Base-by-base conservation (phyloP, 73 alveolate genomes). In the Paramecium sonneborni region DNA sequence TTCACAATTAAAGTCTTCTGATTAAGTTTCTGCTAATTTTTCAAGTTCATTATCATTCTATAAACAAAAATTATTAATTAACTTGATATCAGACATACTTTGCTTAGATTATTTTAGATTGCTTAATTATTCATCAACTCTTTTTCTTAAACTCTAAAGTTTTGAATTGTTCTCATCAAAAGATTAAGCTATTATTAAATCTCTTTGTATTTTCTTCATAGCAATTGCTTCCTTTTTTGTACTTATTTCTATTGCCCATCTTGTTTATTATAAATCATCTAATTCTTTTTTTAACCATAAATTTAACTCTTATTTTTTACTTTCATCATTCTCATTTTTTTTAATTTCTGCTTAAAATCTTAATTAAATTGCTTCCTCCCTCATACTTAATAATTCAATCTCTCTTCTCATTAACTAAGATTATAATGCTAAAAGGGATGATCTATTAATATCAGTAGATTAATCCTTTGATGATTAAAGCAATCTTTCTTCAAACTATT, bases 81-180 rank as follows among this genome's bases (percentile, higher is more conserved):
- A 32, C 18, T 62, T 62, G 1, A 62, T 62, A 14, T 62, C 84
- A 2, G 44, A 62, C 5, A 32, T 30, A 26, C 44, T 30, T 79
- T 79, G 5, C 41, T 23, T 79, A 43, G 90, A 26, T 43, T 38
- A 38, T 44, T 79, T 79, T 18, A 79, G 39, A 24, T 39, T 20
- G 24, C 90, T 79, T 21, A 79, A 14, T 44, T 79, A 44, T 44
- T 79, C 90, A 38, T 79, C 90, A 1, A 79, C 72, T 79, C 55
- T 41, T 43, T 20, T 24, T 79, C 55, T 32, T 4, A 79, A 24
- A 23, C 55, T 30, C 28, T 43, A 39, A 12, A 79, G 44, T 23
- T 79, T 41, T 21, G 90, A 39, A 79, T 79, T 79, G 2, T 41
- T 43, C 11, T 79, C 90, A 79, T 79, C 90, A 79, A 39, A 79